Conservation (phyloP, 768 basidiomycete species). For the Boletus rubroflammeus region DNA sequence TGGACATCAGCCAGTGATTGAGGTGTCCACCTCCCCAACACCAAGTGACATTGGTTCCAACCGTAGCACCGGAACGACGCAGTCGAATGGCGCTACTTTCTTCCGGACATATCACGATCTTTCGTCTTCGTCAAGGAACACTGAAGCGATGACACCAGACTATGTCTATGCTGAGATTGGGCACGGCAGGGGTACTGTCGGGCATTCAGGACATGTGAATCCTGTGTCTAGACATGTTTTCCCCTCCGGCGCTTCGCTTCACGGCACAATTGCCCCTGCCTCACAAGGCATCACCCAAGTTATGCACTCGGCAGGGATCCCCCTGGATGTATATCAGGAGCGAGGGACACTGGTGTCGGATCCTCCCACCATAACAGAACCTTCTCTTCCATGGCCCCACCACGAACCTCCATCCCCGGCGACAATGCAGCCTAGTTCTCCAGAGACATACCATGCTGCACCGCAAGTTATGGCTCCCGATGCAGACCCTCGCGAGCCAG, state of each 20-base stretch:
- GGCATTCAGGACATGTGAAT: constrained; percentile 17
- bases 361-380: constrained; percentile 10
- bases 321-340: constrained; percentile 22
- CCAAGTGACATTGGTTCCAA: constrained; percentile 60
- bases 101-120: constrained; percentile 57
- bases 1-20: constrained; percentile 56
- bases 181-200: constrained; percentile 56
- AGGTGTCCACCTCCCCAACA: constrained; percentile 55
- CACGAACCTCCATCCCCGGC: constrained; percentile 37
- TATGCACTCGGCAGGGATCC: constrained; percentile 33
- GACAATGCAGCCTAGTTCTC: constrained; percentile 32
- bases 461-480: constrained; percentile 30
- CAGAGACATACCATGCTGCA: constrained; percentile 43
- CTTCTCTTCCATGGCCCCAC: constrained; percentile 43
- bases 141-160: constrained; percentile 67
- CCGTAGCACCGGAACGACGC: constrained; percentile 48
- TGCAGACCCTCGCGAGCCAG: constrained; percentile 34
- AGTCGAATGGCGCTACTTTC: constrained; percentile 56
- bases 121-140: constrained; percentile 38
- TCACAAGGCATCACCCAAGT: constrained; percentile 34
- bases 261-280: constrained; percentile 16
- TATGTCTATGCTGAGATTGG: constrained; percentile 74
- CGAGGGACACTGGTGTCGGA: constrained; percentile 10
- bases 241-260: constrained; percentile 20
- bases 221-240: constrained; percentile 24